Evolutionary conservation across 768 basidiomycete genomes (phyloP).

Genomic region (Lactarius hengduanensis): DNA sequence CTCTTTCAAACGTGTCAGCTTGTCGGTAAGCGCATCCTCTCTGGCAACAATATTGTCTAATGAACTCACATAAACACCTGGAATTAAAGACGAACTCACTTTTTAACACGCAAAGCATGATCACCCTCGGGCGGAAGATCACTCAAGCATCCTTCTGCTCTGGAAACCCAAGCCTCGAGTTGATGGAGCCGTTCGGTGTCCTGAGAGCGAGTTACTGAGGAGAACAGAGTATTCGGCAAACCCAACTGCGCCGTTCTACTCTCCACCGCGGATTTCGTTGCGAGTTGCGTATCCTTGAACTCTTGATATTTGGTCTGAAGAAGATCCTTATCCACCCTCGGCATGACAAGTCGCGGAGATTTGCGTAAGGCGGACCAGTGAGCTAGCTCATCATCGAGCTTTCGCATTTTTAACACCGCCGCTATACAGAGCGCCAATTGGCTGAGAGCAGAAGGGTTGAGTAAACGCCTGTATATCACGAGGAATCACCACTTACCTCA

Average conservation of each 20-base stretch:
- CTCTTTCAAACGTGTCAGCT: constrained; percentile 3
- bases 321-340: constrained; percentile 14
- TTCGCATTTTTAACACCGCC: constrained; percentile 8
- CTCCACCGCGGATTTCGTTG: background rate
- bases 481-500: constrained; percentile 9
- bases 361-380: constrained; percentile 14
- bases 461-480: constrained; percentile 1
- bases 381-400: constrained; percentile 7
- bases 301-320: constrained; percentile 9
- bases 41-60: background rate
- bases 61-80: background rate
- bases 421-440: background rate
- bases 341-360: constrained; percentile 8
- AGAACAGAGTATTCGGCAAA: background rate
- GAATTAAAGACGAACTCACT: constrained; percentile 1
- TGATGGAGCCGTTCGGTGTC: constrained; percentile 6
- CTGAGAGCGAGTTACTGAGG: constrained; percentile 1
- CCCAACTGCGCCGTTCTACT: background rate
- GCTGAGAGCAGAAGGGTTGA: constrained; percentile 9
- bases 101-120: background rate
- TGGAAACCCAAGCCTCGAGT: constrained; percentile 13
- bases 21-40: background rate
- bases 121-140: background rate
- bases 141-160: constrained; percentile 2
- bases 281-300: background rate